Percentiles rank a stretch among this genome's conserved stretches.
phyloP scores from a whole-genome alignment of 1,284 basidiomycete species.

The Peniophora sp. region DNA sequence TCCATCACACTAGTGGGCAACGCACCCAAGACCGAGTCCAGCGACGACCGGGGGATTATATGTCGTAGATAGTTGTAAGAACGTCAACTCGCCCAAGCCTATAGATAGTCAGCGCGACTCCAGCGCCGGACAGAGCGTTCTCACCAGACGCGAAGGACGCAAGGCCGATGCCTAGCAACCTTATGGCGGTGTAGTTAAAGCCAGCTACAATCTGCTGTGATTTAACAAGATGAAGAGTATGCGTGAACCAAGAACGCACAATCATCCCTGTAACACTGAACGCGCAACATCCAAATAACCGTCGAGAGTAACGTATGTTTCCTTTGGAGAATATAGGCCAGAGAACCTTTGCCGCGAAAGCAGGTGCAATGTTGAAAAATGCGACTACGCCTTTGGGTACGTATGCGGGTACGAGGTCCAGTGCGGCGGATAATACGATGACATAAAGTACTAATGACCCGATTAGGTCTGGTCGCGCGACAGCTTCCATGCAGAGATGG shows the following conservation, averaged over 20 bases:
- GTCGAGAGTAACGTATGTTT: conserved; percentile 66
- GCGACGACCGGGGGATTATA: conserved; percentile 64
- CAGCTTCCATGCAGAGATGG: conserved; percentile 4
- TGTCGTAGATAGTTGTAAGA: conserved; percentile 87
- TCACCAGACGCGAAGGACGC: conserved; percentile 87
- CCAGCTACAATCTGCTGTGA: conserved; percentile 69
- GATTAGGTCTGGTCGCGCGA: too few species aligned
- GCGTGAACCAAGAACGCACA: conserved; percentile 29
- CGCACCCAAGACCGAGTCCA: conserved; percentile 65
- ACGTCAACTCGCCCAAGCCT: conserved; percentile 93
- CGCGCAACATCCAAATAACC: conserved; percentile 70
- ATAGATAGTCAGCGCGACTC: conserved; percentile 3
- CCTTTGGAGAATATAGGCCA: conserved; percentile 92
- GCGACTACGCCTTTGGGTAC: conserved; percentile 92
- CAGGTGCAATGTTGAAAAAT: conserved; percentile 85
- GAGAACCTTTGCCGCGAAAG: conserved; percentile 77
- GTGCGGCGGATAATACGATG: conserved; percentile 91
- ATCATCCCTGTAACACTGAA: conserved; percentile 79
- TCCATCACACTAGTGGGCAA: background rate
- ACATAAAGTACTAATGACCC: conserved; percentile 79
- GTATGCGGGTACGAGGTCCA: conserved; percentile 86
- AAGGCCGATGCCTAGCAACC: conserved; percentile 81
- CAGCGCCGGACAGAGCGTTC: conserved; percentile 4
- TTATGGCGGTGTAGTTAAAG: conserved; percentile 60
- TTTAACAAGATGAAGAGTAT: background rate